Percentiles rank a stretch among this genome's conserved stretches.
These are phyloP conservation scores for Reutealis trisperma DNA, from an alignment of 345 rosid species.

Conservation along the genomic window DNA sequence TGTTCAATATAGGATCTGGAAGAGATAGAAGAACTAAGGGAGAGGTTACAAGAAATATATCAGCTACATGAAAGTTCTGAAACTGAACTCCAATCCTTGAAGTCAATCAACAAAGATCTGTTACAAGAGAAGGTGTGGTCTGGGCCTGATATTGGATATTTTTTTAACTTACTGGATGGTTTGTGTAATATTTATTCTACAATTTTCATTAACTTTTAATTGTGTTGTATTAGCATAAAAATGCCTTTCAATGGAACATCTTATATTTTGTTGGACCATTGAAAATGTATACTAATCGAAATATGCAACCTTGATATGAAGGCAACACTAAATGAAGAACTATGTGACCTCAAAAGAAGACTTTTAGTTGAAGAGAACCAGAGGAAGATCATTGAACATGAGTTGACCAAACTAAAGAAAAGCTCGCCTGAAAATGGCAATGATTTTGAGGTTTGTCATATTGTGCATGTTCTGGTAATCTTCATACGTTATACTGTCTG, in stretches of 20 bases:
- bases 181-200: neutral
- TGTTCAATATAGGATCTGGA: conserved; percentile 51
- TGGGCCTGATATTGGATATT: conserved; percentile 5
- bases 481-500: conserved; percentile 11
- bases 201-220: conserved; percentile 6
- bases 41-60: conserved; percentile 48
- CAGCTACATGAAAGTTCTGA: conserved; percentile 47
- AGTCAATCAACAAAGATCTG: conserved; percentile 51
- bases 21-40: conserved; percentile 47
- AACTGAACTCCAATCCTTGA: conserved; percentile 62
- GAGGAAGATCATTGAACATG: conserved; percentile 64
- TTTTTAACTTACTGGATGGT: too few relatives aligned
- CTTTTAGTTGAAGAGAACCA: conserved; percentile 68
- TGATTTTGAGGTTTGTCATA: conserved; percentile 51
- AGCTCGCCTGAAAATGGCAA: conserved; percentile 49
- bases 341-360: conserved; percentile 51
- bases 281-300: conserved; percentile 5
- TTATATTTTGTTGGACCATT: neutral
- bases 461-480: neutral
- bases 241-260: neutral
- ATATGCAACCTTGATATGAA: conserved; percentile 25
- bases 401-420: conserved; percentile 62
- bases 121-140: conserved; percentile 63
- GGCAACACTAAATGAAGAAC: conserved; percentile 65
- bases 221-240: neutral